Conservation (phyloP, 2,329 filamentous ascomycete genomes). For the Colletotrichum karsti region DNA sequence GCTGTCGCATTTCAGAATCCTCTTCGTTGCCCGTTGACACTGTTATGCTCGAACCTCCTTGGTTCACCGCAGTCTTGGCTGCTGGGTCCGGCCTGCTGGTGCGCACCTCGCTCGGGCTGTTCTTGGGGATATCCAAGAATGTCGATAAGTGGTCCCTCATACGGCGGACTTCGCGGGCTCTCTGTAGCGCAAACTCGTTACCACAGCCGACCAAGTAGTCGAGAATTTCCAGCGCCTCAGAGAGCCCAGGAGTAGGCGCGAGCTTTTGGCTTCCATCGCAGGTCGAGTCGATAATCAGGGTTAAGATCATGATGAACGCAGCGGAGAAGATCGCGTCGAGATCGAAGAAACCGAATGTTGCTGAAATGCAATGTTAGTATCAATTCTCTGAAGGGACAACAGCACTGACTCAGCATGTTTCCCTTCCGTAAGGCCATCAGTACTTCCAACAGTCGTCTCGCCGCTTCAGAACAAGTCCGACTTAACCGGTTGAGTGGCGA, state of each 20-base stretch:
- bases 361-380: not conserved
- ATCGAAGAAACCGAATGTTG: conserved; percentile 26
- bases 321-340: conserved; percentile 28
- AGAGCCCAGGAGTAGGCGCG: conserved; percentile 34
- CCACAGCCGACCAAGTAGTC: conserved; percentile 37
- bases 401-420: conserved; percentile 36
- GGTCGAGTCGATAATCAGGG: conserved; percentile 32
- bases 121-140: conserved; percentile 17
- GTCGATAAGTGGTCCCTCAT: conserved; percentile 17
- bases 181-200: conserved; percentile 33
- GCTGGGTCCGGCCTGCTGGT: not conserved
- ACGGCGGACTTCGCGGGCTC: conserved; percentile 11
- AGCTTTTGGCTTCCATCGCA: conserved; percentile 35
- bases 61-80: too few relatives aligned
- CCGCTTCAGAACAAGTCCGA: conserved; percentile 24
- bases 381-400: accelerated
- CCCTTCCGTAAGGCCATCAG: conserved; percentile 35
- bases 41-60: not conserved
- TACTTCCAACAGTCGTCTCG: conserved; percentile 9
- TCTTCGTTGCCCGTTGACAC: not conserved
- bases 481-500: conserved; percentile 12
- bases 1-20: not conserved
- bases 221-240: conserved; percentile 37
- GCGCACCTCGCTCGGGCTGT: conserved; percentile 4
- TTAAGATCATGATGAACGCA: conserved; percentile 28